A percentile compares a stretch with the other conserved stretches of the same genome.
phyloP scores from a whole-genome alignment of 768 basidiomycete species.

The Crassisporium funariophilum region DNA sequence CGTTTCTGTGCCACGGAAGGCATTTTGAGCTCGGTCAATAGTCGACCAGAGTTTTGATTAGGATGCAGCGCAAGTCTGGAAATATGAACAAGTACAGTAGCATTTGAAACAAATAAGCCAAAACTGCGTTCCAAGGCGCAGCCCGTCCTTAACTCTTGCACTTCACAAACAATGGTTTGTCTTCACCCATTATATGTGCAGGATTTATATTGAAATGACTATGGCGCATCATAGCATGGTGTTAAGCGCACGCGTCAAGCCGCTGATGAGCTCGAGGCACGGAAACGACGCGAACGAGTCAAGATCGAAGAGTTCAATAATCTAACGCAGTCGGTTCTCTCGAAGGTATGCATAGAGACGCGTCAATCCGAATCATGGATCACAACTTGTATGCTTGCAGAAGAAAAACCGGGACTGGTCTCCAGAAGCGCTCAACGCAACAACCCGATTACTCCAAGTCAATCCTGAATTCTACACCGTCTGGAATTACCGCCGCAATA shows the following conservation, averaged over 20 bases:
- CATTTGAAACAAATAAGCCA: no score
- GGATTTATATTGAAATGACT: no score
- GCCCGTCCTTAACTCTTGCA: not conserved
- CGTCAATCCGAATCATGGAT: constrained; percentile 1
- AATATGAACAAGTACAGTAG: no score
- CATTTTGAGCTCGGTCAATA: constrained; percentile 38
- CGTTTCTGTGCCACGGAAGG: constrained; percentile 56
- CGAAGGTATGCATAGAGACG: constrained; percentile 55
- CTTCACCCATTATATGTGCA: not conserved
- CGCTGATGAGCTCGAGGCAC: constrained; percentile 63
- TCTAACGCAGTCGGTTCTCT: constrained; percentile 63
- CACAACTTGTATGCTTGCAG: constrained; percentile 40
- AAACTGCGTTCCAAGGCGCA: no score
- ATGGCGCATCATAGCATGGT: constrained; percentile 76
- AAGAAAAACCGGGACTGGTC: constrained; percentile 72
- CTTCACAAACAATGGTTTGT: not conserved
- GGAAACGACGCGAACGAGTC: constrained; percentile 66
- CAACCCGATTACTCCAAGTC: constrained; percentile 71
- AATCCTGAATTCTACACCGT: constrained; percentile 97
- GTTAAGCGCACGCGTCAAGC: constrained; percentile 65
- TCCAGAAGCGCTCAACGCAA: constrained; percentile 73
- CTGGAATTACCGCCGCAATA: constrained; percentile 92
- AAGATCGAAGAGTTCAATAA: constrained; percentile 78
- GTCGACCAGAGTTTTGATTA: not conserved
- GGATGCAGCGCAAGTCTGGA: no score